phyloP scores from a whole-genome alignment of 140 eudicot species.

The Stevia rebaudiana region DNA sequence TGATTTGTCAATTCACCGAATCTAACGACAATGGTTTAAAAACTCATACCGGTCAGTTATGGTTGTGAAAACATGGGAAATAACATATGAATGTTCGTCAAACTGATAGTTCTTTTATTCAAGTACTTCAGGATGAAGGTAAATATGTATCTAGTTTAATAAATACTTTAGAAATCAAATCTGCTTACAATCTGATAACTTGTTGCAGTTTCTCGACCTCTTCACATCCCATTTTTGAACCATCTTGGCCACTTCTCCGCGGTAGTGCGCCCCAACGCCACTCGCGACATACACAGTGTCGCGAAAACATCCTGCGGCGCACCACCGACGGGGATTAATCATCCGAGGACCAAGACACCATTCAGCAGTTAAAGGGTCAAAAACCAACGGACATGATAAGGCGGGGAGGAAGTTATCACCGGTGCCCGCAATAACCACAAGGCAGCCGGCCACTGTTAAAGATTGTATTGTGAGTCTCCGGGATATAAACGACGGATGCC shows the following conservation, averaged over 20 bases:
- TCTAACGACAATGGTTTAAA: too few relatives aligned
- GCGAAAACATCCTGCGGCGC: conserved; percentile 41
- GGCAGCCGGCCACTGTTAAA: conserved; percentile 24
- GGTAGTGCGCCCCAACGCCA: conserved; percentile 54
- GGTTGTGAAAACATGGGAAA: too few relatives aligned
- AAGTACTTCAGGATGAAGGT: too few relatives aligned
- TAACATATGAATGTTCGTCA: too few relatives aligned
- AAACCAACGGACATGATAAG: conserved; percentile 40
- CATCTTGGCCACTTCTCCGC: conserved; percentile 44
- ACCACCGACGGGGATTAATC: conserved; percentile 62
- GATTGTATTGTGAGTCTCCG: conserved; percentile 63
- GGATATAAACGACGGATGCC: conserved; percentile 72
- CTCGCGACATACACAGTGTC: conserved; percentile 51
- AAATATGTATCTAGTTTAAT: too few relatives aligned
- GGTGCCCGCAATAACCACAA: conserved; percentile 55
- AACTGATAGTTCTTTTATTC: too few relatives aligned
- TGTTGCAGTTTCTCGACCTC: neutral
- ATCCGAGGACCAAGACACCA: conserved; percentile 62
- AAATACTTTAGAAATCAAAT: neutral
- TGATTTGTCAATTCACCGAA: too few relatives aligned
- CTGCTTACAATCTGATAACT: conserved; percentile 5
- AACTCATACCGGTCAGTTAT: too few relatives aligned
- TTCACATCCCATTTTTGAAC: conserved; percentile 63
- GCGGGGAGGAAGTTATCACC: conserved; percentile 50
- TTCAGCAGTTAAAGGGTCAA: conserved; percentile 38